These are phyloP conservation scores for Puccinellia tenuiflora DNA, from an alignment of 176 grass and related monocot genomes.

Conservation along the genomic window DNA sequence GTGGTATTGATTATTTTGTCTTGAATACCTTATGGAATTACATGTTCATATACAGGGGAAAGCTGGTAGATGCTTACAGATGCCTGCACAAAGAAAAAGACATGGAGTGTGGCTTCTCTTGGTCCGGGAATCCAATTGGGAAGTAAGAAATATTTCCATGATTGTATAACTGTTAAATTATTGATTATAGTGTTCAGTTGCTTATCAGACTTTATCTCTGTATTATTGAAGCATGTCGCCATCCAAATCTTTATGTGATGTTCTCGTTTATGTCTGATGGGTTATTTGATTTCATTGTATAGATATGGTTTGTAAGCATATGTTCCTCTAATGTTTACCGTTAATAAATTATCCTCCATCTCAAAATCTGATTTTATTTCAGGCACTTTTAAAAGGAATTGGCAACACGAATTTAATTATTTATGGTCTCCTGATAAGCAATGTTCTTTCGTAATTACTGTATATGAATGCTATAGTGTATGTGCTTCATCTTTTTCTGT, in stretches of 20 bases:
- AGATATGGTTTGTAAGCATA: not conserved
- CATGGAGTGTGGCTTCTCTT: conserved; percentile 77
- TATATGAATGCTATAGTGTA: not conserved
- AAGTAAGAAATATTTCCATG: conserved; percentile 60
- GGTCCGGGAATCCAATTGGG: conserved; percentile 89
- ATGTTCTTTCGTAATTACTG: conserved; percentile 17
- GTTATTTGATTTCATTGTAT: not conserved
- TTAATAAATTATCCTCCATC: not conserved
- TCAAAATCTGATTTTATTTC: conserved; percentile 15
- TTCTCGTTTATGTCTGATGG: not conserved
- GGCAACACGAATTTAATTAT: not conserved
- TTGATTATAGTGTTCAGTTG: conserved; percentile 1
- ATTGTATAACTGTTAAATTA: not conserved
- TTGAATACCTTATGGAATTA: conserved; percentile 20
- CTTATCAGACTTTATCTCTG: not conserved
- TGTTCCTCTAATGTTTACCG: not conserved
- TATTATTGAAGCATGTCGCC: not conserved
- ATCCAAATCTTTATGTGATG: not conserved
- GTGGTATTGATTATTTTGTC: conserved; percentile 15
- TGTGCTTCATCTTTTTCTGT: not conserved
- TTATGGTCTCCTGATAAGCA: not conserved
- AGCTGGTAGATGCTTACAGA: conserved; percentile 93
- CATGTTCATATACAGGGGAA: conserved; percentile 58
- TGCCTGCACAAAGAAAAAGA: conserved; percentile 85
- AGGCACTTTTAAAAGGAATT: not conserved